Percentiles rank a stretch among this genome's conserved stretches.
phyloP scores from a whole-genome alignment of 2,329 filamentous ascomycete species.

The Pestalotiopsis sp. region DNA sequence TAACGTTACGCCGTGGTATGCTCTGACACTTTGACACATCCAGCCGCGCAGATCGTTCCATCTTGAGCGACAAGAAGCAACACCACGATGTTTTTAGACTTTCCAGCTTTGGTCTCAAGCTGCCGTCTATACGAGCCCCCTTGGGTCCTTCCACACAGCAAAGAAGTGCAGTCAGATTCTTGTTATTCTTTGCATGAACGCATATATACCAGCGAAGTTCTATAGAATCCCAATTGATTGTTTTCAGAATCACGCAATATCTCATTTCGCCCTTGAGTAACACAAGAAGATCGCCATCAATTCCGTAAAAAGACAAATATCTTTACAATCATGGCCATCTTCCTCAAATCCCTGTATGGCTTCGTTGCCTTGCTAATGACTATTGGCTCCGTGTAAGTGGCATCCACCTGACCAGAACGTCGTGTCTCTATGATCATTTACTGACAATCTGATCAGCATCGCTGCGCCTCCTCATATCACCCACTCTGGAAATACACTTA shows the following conservation, averaged over 20 bases:
- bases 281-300: background rate
- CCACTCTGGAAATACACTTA: background rate
- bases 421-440: background rate
- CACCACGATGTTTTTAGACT: background rate
- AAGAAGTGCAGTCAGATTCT: too few species aligned
- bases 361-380: background rate
- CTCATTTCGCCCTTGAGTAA: background rate
- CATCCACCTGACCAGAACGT: background rate
- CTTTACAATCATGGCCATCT: background rate
- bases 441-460: background rate
- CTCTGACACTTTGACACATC: background rate
- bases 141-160: too few species aligned
- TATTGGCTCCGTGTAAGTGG: background rate
- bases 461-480: background rate
- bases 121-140: background rate
- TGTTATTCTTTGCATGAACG: too few species aligned
- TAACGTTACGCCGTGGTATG: background rate
- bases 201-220: background rate
- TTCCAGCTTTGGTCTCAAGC: background rate
- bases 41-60: background rate
- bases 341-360: background rate
- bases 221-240: background rate
- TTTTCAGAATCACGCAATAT: background rate
- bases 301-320: background rate
- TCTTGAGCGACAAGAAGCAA: background rate